Base-by-base conservation (phyloP, 2,329 filamentous ascomycete species). In the Apiospora sp. region DNA sequence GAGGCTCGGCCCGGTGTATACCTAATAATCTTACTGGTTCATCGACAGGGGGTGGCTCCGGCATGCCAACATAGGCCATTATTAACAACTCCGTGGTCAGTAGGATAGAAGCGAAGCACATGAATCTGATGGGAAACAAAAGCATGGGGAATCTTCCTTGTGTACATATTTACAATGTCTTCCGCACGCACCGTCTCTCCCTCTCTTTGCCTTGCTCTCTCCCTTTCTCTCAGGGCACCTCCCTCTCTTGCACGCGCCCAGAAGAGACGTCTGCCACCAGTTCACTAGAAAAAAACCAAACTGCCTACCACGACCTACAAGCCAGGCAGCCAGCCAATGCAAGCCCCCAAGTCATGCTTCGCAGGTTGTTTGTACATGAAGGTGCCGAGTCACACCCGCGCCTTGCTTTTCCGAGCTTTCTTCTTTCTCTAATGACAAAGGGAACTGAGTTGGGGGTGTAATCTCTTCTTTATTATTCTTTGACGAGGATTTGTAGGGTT, bases 361-460 rank as follows among this genome's bases (percentile, higher is more conserved):
- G n/a, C 44, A 46, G 41, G 41, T 48, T 68, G 43, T 68, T 48
- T 46, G 67, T 68, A 68, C 67, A 68, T 68, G 67, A 41, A 27
- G 41, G 67, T 68, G 67, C 67, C 67, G 41, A 64, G 34, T 34
- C 58, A 64, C 58, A 64, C 58, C 58, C 34, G 58, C 34, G 58
- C 51, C 69, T 68, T 80, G 80, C 79, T 70, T 54, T 48, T 43
- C 69, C 69, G 70, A 72, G 72, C 73, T 77, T 76, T 73, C 71
- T 75, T 76, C 71, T 74, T 72, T 74, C 72, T 83, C 81, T 84
- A 84, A 78, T 71, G 77, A 85, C 81, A 83, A 84, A 84, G 75
- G 77, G 80, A 81, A 84, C 68, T 48, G 58, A 67, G 54, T 70
- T 67, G 27, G 58, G 70, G 71, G 67, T 27, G 37, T 41, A 41